Conservation (phyloP, 495 filamentous ascomycete genomes). For the Trichoderma asperelloides region DNA sequence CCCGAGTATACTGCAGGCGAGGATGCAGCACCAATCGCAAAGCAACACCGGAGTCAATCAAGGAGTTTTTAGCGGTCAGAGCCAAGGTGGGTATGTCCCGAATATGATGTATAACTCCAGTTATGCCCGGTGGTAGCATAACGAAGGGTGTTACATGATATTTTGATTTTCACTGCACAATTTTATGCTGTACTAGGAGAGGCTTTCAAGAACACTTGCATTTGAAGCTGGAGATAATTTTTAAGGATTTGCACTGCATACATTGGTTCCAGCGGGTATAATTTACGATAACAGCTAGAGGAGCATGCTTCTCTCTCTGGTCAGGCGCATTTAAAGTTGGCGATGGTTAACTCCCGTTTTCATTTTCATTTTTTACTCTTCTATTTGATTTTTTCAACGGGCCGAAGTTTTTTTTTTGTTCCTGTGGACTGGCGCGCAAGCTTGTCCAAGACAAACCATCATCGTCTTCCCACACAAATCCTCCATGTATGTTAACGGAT, state of each 20-base stretch:
- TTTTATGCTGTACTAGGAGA: slow-evolving; percentile 4
- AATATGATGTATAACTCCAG: slow-evolving; percentile 78
- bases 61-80: slow-evolving; percentile 81
- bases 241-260: not conserved
- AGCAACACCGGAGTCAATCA: slow-evolving; percentile 73
- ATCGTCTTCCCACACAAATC: slow-evolving; percentile 54
- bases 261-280: not conserved
- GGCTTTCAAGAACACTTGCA: not conserved
- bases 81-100: slow-evolving; percentile 97
- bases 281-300: slow-evolving; percentile 1
- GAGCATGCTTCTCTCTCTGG: not conserved
- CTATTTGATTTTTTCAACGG: not conserved
- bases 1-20: slow-evolving; percentile 97
- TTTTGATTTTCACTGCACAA: not conserved
- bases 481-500: slow-evolving; percentile 72
- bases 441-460: slow-evolving; percentile 48
- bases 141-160: not conserved
- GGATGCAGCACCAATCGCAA: slow-evolving; percentile 78
- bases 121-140: slow-evolving; percentile 61
- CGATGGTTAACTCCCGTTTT: not conserved
- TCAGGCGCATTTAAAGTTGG: not conserved
- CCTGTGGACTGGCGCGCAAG: not conserved
- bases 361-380: slow-evolving; percentile 1
- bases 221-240: not conserved
- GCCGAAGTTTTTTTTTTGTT: not conserved